Evolutionary conservation across 2,329 filamentous ascomycete genomes (phyloP).

Genomic region (Sporothrix pallida): DNA sequence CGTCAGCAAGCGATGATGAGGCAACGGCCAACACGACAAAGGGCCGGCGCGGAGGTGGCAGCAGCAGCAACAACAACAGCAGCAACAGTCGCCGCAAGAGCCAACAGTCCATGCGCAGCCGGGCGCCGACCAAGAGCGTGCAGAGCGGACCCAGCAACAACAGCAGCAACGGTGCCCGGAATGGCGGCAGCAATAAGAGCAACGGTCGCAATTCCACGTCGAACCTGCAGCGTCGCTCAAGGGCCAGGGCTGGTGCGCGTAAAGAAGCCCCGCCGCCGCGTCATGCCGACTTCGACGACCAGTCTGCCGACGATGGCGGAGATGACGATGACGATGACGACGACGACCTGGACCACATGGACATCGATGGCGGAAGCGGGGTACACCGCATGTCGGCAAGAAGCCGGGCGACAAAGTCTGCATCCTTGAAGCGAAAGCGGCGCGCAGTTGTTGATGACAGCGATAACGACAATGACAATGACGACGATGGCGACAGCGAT

Average conservation of each 20-base stretch:
- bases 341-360: slow-evolving; percentile 20
- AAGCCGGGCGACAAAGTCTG: slow-evolving; percentile 16
- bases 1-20: slow-evolving; percentile 38
- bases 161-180: not conserved
- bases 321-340: slow-evolving; percentile 1
- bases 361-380: slow-evolving; percentile 29
- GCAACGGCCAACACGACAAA: slow-evolving; percentile 10
- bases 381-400: not conserved
- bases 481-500: slow-evolving; percentile 27
- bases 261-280: slow-evolving; percentile 38
- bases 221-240: not conserved
- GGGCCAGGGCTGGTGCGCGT: slow-evolving; percentile 36
- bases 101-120: slow-evolving; percentile 23
- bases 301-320: not conserved
- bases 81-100: slow-evolving; percentile 19
- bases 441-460: slow-evolving; percentile 4
- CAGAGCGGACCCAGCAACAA: slow-evolving; percentile 23
- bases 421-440: slow-evolving; percentile 36
- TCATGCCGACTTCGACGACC: not conserved
- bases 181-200: not conserved
- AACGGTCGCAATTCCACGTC: slow-evolving; percentile 15
- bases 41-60: not conserved
- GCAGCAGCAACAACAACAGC: not conserved
- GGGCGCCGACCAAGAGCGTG: slow-evolving; percentile 30
- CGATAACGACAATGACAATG: slow-evolving; percentile 21